These are phyloP conservation scores for Clonostachys solani DNA, from an alignment of 2,329 filamentous ascomycete genomes.

Conservation along the genomic window DNA sequence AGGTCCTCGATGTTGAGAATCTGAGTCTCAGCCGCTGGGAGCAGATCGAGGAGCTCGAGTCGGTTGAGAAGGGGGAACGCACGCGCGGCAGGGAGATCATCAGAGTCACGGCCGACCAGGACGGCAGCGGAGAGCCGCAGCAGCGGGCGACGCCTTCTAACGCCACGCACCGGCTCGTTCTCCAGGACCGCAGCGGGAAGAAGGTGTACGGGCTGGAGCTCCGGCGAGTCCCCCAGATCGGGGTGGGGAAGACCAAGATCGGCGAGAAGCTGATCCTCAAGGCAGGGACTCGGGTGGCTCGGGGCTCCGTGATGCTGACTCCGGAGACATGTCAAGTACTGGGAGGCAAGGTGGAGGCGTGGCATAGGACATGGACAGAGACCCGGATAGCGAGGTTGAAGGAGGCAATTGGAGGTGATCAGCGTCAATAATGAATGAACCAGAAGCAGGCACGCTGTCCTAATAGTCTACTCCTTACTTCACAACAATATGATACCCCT, in stretches of 20 bases:
- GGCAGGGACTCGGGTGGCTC: conserved; percentile 59
- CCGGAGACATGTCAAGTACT: conserved; percentile 64
- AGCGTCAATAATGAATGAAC: background rate
- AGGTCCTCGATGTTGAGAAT: conserved; percentile 85
- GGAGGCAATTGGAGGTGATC: conserved; percentile 38
- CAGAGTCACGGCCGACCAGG: conserved; percentile 46
- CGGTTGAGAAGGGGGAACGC: conserved; percentile 66
- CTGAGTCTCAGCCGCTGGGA: conserved; percentile 77
- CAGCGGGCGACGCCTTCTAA: conserved; percentile 17
- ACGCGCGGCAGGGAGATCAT: conserved; percentile 79
- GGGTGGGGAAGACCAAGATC: conserved; percentile 61
- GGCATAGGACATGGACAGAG: conserved; percentile 75
- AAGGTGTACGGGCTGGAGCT: conserved; percentile 73
- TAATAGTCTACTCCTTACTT: no score
- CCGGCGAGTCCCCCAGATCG: conserved; percentile 58
- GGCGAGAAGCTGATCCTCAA: conserved; percentile 78
- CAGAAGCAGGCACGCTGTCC: no score
- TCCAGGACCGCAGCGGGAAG: conserved; percentile 74
- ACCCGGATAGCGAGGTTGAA: conserved; percentile 67
- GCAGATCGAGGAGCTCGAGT: conserved; percentile 79
- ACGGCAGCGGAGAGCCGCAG: conserved; percentile 33
- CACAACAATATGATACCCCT: conserved; percentile 9
- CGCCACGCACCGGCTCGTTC: conserved; percentile 72
- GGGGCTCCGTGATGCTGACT: conserved; percentile 77
- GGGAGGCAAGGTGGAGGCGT: conserved; percentile 81